A percentile compares a stretch with the other conserved stretches of the same genome.
phyloP scores from a whole-genome alignment of 202 grass and related monocot genomes.

The Eragrostis tef region DNA sequence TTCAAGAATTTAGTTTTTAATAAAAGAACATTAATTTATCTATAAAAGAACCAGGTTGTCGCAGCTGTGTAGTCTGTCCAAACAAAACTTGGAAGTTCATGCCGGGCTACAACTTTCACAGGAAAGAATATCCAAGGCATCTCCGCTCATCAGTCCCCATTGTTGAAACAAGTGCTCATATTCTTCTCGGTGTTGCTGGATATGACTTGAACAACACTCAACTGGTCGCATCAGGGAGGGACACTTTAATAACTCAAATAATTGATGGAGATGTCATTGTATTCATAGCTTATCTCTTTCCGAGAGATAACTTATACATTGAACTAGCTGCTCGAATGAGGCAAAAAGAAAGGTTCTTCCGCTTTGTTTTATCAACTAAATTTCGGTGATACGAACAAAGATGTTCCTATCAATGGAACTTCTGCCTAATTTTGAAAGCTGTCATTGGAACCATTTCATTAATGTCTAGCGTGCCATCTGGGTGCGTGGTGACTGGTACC shows the following conservation, averaged over 20 bases:
- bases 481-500: too few relatives aligned
- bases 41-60: too few relatives aligned
- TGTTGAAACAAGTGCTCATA: too few relatives aligned
- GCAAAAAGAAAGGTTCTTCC: neutral
- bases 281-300: constrained; percentile 44
- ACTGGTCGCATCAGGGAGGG: neutral
- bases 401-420: neutral
- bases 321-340: constrained; percentile 11
- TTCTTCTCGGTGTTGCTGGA: neutral
- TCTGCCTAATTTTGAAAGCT: neutral
- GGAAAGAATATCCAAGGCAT: constrained; percentile 44
- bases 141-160: neutral
- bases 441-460: too few relatives aligned
- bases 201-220: neutral
- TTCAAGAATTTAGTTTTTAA: too few relatives aligned
- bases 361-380: too few relatives aligned
- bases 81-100: too few relatives aligned
- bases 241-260: constrained; percentile 10
- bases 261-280: neutral
- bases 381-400: neutral
- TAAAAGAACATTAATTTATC: too few relatives aligned
- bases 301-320: constrained; percentile 35
- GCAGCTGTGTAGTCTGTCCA: too few relatives aligned
- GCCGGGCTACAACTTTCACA: neutral
- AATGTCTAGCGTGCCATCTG: too few relatives aligned